Evolutionary conservation across 495 filamentous ascomycete genomes (phyloP).

Genomic region (Penicillium waksmanii): DNA sequence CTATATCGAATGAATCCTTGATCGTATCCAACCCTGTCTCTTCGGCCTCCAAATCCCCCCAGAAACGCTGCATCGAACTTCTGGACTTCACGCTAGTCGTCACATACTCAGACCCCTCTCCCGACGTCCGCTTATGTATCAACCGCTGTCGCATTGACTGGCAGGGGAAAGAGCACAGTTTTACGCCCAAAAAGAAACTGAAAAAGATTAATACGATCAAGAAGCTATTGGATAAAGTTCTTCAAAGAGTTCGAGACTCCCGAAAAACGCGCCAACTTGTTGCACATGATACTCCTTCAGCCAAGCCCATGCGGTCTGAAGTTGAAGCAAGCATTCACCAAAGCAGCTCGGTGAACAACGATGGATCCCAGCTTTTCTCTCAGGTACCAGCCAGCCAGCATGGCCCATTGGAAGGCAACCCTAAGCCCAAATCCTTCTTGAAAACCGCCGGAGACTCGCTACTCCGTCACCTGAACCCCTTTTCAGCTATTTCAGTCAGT

Average conservation of each 20-base stretch:
- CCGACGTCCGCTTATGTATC: slow-evolving; percentile 38
- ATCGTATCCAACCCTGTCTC: slow-evolving; percentile 19
- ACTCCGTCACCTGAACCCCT: neutral
- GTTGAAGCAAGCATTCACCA: neutral
- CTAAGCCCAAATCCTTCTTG: neutral
- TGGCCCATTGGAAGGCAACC: neutral
- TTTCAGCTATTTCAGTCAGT: neutral
- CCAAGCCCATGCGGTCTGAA: neutral
- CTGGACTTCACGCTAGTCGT: slow-evolving; percentile 45
- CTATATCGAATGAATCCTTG: slow-evolving; percentile 31
- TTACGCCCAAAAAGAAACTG: slow-evolving; percentile 21
- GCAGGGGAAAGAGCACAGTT: slow-evolving; percentile 29
- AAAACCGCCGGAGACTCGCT: neutral
- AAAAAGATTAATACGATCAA: slow-evolving; percentile 22
- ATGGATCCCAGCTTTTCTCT: slow-evolving; percentile 20
- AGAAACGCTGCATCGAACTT: slow-evolving; percentile 39
- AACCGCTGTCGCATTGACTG: slow-evolving; percentile 40
- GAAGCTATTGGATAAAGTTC: slow-evolving; percentile 20
- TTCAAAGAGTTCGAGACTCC: slow-evolving; percentile 8
- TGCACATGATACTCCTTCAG: neutral
- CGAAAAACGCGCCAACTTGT: neutral
- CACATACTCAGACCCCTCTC: slow-evolving; percentile 29
- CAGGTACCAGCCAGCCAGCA: slow-evolving; percentile 12
- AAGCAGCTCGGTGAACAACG: neutral
- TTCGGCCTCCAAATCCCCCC: slow-evolving; percentile 21